phyloP scores from a whole-genome alignment of 768 basidiomycete genomes.

The Leccinum truebloodii region DNA sequence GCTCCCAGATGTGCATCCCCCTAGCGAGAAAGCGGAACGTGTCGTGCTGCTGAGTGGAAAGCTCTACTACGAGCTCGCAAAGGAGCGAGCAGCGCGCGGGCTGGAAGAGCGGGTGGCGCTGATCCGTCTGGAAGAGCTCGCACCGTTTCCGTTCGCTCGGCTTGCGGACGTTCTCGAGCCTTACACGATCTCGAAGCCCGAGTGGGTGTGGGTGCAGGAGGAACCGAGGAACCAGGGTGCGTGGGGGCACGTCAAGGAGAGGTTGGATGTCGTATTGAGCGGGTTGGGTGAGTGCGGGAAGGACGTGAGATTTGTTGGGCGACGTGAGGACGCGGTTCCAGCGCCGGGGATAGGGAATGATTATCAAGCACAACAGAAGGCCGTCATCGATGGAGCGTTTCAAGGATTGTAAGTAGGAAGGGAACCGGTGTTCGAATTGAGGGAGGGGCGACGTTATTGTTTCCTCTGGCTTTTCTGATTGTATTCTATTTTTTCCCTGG shows the following conservation, averaged over 20 bases:
- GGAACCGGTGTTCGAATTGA: not conserved
- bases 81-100: constrained; percentile 55
- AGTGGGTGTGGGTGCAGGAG: constrained; percentile 74
- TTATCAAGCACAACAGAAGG: constrained; percentile 66
- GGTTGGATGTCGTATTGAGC: constrained; percentile 55
- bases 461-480: not conserved
- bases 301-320: constrained; percentile 58
- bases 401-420: constrained; percentile 35
- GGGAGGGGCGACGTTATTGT: not conserved
- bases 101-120: constrained; percentile 59
- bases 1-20: constrained; percentile 48
- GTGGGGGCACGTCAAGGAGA: constrained; percentile 61
- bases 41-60: constrained; percentile 83
- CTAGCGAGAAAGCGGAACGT: constrained; percentile 46
- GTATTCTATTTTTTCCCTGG: not conserved
- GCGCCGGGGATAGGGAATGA: constrained; percentile 74
- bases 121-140: constrained; percentile 81
- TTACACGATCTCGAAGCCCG: constrained; percentile 41
- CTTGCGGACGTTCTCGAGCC: constrained; percentile 46
- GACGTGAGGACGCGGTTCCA: constrained; percentile 71
- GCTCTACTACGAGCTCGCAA: constrained; percentile 83
- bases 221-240: constrained; percentile 89
- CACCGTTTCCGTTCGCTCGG: constrained; percentile 79
- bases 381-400: constrained; percentile 61
- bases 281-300: constrained; percentile 32